Base-by-base conservation (phyloP, 352 stramenopile species). In the Saprolegnia parasitica region DNA sequence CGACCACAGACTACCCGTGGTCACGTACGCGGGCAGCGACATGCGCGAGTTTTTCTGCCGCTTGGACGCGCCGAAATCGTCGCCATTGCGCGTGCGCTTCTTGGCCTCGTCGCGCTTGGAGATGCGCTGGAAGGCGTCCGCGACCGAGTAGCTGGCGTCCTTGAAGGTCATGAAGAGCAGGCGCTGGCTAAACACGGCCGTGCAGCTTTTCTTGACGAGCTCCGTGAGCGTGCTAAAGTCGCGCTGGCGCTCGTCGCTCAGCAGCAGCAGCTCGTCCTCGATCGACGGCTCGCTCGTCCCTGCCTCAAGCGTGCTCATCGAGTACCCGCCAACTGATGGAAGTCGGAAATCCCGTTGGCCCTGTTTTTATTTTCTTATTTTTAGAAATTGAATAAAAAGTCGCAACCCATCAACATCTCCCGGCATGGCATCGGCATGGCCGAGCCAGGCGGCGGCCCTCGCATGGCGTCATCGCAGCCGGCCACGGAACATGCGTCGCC, bases 1-100 rank as follows among this genome's bases (percentile, higher is more conserved):
- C n/a, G n/a, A 24, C 2, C 35, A 52, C n/a, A n/a, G n/a, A n/a
- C n/a, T n/a, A n/a, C n/a, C n/a, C n/a, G n/a, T n/a, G n/a, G n/a
- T n/a, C 8, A n/a, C 11, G 42, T 49, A 49, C 42, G 56, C 56
- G n/a, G 56, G 58, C 20, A 67, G 42, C 15, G 58, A 67, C 58
- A 67, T 10, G 1, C 58, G 40, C 18, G 40, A 24, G 29, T 56
- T 54, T n/a, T 67, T 67, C 16, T 21, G 58, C 4, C 40, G 39
- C 16, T 49, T 49, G 11, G 13, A 16, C 0, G 49, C 42, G 40
- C 54, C 35, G 9, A 21, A 21, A 24, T n/a, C 21, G 20, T 61
- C 54, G 26, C 21, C 21, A 61, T 24, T 13, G 13, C 40, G 58
- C n/a, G n/a, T 16, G n/a, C 58, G 58, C 40, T 67, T 67, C 42